phyloP scores from a whole-genome alignment of 75 land plant genomes.

The Cunninghamia lanceolata region DNA sequence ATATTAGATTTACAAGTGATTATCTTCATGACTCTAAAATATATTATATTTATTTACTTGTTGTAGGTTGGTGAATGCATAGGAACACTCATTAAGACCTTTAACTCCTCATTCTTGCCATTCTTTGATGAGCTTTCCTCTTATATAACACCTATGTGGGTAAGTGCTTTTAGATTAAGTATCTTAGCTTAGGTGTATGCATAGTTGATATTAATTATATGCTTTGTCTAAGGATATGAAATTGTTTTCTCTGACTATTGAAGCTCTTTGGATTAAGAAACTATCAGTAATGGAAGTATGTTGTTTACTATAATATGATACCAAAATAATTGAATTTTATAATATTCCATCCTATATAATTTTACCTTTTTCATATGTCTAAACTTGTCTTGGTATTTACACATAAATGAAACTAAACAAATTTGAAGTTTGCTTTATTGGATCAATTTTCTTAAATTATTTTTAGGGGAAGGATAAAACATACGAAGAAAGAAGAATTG shows the following conservation, averaged over 20 bases:
- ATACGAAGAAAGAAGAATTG: slow-evolving; percentile 80
- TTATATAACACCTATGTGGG: slow-evolving; percentile 80
- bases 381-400: background rate
- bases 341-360: background rate
- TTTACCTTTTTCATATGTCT: background rate
- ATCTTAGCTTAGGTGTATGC: background rate
- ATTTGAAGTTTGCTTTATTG: background rate
- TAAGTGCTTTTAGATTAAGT: slow-evolving; percentile 26
- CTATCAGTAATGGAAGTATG: background rate
- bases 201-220: background rate
- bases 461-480: slow-evolving; percentile 80
- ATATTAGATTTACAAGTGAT: background rate
- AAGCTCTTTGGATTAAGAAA: background rate
- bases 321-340: background rate
- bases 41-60: background rate
- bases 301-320: background rate
- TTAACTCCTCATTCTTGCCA: slow-evolving; percentile 66
- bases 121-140: slow-evolving; percentile 74
- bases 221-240: background rate
- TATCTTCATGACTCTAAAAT: background rate
- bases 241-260: background rate
- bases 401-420: background rate
- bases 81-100: slow-evolving; percentile 70
- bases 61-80: slow-evolving; percentile 75
- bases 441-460: background rate